Evolutionary conservation across 2,329 filamentous ascomycete genomes (phyloP).

Genomic region (Sporothrix brasiliensis): DNA sequence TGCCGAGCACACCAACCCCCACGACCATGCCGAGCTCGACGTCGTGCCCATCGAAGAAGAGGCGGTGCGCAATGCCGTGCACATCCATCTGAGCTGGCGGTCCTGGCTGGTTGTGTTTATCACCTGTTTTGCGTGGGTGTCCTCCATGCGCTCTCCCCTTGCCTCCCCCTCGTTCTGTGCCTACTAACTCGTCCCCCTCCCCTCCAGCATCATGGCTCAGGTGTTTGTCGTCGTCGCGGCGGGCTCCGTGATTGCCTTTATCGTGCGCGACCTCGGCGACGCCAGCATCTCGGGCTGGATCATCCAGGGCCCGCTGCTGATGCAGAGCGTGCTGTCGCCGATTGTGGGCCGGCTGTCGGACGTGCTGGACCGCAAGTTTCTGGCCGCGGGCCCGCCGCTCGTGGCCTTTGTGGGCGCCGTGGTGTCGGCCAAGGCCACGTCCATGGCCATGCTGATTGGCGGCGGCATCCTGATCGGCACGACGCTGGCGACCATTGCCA

Average conservation of each 20-base stretch:
- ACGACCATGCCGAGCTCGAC: constrained; percentile 22
- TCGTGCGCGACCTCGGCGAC: constrained; percentile 57
- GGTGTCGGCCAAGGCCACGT: constrained; percentile 57
- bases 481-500: constrained; percentile 57
- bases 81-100: constrained; percentile 57
- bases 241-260: constrained; percentile 60
- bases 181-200: neutral
- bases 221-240: constrained; percentile 60
- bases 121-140: constrained; percentile 52
- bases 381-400: constrained; percentile 56
- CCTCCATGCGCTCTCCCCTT: neutral
- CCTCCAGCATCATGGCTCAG: constrained; percentile 53
- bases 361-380: constrained; percentile 57
- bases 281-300: constrained; percentile 57
- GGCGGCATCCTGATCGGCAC: constrained; percentile 61
- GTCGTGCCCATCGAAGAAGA: constrained; percentile 39
- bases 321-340: constrained; percentile 60
- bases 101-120: constrained; percentile 53
- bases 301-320: constrained; percentile 60
- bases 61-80: constrained; percentile 43
- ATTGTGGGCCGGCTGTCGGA: constrained; percentile 60
- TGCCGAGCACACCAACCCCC: constrained; percentile 14
- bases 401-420: constrained; percentile 58
- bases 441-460: constrained; percentile 59
- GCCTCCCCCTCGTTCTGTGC: neutral